phyloP scores from a whole-genome alignment of 257 asterid genomes.

The Cordia subcordata region DNA sequence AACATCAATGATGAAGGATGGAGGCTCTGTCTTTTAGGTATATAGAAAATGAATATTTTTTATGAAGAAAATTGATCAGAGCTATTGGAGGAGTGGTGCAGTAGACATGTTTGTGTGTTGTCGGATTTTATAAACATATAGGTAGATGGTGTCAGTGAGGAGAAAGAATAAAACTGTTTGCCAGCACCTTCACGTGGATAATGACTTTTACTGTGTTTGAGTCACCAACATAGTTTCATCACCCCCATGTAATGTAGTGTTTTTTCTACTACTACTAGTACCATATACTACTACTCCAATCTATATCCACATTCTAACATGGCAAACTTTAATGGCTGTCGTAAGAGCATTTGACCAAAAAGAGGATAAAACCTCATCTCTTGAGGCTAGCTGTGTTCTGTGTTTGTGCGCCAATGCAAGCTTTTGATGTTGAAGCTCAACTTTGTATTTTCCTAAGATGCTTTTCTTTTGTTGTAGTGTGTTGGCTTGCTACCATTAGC shows the following conservation, averaged over 20 bases:
- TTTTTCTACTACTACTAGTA: too few relatives aligned
- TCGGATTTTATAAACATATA: conserved; percentile 14
- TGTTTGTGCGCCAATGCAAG: conserved; percentile 15
- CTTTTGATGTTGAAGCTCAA: conserved; percentile 18
- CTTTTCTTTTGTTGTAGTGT: conserved; percentile 12
- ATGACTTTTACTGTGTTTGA: conserved; percentile 17
- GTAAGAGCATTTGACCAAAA: conserved; percentile 1
- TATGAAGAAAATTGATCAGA: conserved; percentile 9
- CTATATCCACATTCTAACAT: background rate
- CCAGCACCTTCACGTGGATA: conserved; percentile 19
- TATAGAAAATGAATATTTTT: conserved; percentile 12
- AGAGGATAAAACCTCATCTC: conserved; percentile 20
- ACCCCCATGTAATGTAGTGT: background rate
- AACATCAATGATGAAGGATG: conserved; percentile 13
- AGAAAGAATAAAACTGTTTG: background rate
- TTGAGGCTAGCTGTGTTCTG: conserved; percentile 4
- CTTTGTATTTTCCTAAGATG: conserved; percentile 11
- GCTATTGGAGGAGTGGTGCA: conserved; percentile 10
- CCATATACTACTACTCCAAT: background rate
- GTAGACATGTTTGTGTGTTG: conserved; percentile 23
- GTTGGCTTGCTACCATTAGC: conserved; percentile 1
- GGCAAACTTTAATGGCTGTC: conserved; percentile 1
- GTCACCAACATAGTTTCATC: conserved; percentile 8
- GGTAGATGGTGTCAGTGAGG: conserved; percentile 7
- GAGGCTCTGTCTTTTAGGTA: conserved; percentile 8